phyloP scores from a whole-genome alignment of 345 rosid species.

The Trapa bicornis region DNA sequence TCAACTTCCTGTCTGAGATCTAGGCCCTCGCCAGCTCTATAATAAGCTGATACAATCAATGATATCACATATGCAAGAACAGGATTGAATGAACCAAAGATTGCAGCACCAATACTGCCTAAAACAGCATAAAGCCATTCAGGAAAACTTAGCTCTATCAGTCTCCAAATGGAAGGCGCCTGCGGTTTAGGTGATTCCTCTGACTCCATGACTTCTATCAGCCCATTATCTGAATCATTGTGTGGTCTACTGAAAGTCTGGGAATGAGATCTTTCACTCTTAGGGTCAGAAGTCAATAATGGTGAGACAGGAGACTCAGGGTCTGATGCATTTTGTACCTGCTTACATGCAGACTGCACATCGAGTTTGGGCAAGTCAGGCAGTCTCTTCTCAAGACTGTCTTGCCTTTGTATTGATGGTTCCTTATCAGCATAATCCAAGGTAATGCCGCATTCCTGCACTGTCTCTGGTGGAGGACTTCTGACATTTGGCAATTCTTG shows the following conservation, averaged over 20 bases:
- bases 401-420: slow-evolving; percentile 90
- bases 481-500: slow-evolving; percentile 63
- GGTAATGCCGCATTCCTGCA: slow-evolving; percentile 56
- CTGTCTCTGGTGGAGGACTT: slow-evolving; percentile 71
- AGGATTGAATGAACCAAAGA: slow-evolving; percentile 97
- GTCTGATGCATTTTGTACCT: slow-evolving; percentile 67
- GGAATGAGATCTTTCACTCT: slow-evolving; percentile 90
- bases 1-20: slow-evolving; percentile 65
- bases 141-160: slow-evolving; percentile 86
- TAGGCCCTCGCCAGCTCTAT: slow-evolving; percentile 22
- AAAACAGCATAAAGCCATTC: slow-evolving; percentile 98
- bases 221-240: slow-evolving; percentile 61
- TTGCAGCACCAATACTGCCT: slow-evolving; percentile 97
- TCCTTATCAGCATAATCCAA: slow-evolving; percentile 59
- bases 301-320: slow-evolving; percentile 99
- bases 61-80: slow-evolving; percentile 92
- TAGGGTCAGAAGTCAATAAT: slow-evolving; percentile 84
- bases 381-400: slow-evolving; percentile 89
- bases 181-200: slow-evolving; percentile 41
- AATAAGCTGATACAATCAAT: slow-evolving; percentile 69
- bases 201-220: slow-evolving; percentile 31
- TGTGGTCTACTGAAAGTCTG: slow-evolving; percentile 92
- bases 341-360: slow-evolving; percentile 51
- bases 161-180: slow-evolving; percentile 80
- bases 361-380: slow-evolving; percentile 94